Conservation (phyloP, 208 protist genomes). For the Lotmaria passim region DNA sequence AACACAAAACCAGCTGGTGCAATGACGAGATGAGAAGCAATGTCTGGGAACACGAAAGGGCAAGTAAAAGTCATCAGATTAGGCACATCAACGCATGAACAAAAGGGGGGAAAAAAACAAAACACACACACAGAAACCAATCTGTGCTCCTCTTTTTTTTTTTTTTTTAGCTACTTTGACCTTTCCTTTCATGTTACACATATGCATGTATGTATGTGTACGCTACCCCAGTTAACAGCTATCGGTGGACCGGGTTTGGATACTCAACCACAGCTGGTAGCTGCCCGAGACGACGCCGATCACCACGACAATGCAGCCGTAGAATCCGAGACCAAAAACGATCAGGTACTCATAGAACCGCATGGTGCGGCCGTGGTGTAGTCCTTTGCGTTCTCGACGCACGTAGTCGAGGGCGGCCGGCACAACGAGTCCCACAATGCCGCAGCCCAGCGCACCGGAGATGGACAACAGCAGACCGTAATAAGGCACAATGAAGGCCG, state of each 20-base stretch:
- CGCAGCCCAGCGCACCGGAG: slow-evolving; percentile 52
- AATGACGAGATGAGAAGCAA: too few relatives aligned
- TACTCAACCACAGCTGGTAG: slow-evolving; percentile 52
- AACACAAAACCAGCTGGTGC: too few relatives aligned
- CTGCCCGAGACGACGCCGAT: slow-evolving; percentile 51
- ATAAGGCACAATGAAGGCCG: slow-evolving; percentile 53
- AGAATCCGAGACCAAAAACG: slow-evolving; percentile 53
- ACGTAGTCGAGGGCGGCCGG: slow-evolving; percentile 61
- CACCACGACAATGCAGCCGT: slow-evolving; percentile 48
- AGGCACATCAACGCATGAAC: too few relatives aligned
- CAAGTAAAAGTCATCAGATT: too few relatives aligned
- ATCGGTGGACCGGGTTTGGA: slow-evolving; percentile 46
- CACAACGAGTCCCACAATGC: slow-evolving; percentile 55
- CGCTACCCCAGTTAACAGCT: slow-evolving; percentile 28
- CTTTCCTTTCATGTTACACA: too few relatives aligned
- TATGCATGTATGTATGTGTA: not conserved
- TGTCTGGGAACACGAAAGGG: too few relatives aligned
- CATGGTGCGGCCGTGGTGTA: slow-evolving; percentile 40
- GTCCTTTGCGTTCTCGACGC: slow-evolving; percentile 39
- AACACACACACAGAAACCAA: too few relatives aligned
- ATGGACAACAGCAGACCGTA: slow-evolving; percentile 66
- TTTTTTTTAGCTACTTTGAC: too few relatives aligned
- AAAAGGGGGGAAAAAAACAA: too few relatives aligned
- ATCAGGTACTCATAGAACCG: slow-evolving; percentile 50
- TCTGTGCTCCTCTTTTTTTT: too few relatives aligned